A percentile compares a stretch with the other conserved stretches of the same genome.
These are phyloP conservation scores for Chaetomium sp. DNA, from an alignment of 2,329 filamentous ascomycete species.

Conservation along the genomic window DNA sequence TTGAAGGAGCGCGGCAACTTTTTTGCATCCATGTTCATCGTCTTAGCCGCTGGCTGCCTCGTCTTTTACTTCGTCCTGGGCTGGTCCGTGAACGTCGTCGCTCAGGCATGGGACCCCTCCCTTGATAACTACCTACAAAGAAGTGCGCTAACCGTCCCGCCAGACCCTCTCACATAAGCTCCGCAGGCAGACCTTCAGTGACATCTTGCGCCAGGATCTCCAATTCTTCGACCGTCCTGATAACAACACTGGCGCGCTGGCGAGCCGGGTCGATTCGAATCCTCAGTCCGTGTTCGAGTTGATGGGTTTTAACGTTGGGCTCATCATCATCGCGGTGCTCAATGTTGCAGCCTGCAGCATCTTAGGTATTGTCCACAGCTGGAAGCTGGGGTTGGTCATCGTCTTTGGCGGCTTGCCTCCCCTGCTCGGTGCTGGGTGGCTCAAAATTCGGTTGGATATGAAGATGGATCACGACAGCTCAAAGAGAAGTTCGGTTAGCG, in stretches of 20 bases:
- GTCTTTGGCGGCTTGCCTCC: conserved; percentile 47
- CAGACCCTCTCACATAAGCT: conserved; percentile 30
- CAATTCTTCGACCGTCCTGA: conserved; percentile 48
- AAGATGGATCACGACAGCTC: conserved; percentile 44
- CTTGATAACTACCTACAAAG: not conserved
- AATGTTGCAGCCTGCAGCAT: conserved; percentile 45
- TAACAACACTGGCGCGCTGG: conserved; percentile 45
- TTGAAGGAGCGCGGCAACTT: conserved; percentile 51
- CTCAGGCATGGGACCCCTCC: conserved; percentile 16
- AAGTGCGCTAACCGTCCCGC: not conserved
- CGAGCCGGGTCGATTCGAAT: conserved; percentile 43
- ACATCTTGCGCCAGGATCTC: conserved; percentile 46
- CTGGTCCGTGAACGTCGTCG: conserved; percentile 41
- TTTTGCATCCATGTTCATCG: conserved; percentile 57
- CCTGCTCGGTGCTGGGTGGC: conserved; percentile 42
- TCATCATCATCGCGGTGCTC: conserved; percentile 44
- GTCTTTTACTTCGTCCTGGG: conserved; percentile 48
- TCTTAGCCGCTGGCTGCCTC: conserved; percentile 47
- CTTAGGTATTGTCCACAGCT: conserved; percentile 49
- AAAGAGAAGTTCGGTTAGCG: conserved; percentile 42
- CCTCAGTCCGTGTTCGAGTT: conserved; percentile 46
- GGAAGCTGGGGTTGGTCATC: conserved; percentile 54
- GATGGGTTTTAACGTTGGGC: conserved; percentile 47
- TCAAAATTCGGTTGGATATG: conserved; percentile 46
- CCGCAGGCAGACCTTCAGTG: conserved; percentile 30